Evolutionary conservation across 768 basidiomycete genomes (phyloP).

Genomic region (Trametes coccinea): DNA sequence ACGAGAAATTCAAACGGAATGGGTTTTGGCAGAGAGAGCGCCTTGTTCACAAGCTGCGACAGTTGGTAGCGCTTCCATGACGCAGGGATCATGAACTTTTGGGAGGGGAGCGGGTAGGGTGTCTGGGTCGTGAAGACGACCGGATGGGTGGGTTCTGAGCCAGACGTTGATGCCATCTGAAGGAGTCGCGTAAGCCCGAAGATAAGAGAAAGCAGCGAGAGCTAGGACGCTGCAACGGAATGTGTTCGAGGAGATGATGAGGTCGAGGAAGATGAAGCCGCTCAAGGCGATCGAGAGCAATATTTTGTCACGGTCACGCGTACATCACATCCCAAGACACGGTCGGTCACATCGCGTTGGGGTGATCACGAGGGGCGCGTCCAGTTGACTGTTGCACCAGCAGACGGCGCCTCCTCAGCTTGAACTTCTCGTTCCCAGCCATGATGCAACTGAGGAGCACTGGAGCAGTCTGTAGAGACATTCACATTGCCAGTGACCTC

Average conservation of each 20-base stretch:
- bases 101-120: slow-evolving; percentile 72
- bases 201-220: background rate
- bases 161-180: slow-evolving; percentile 18
- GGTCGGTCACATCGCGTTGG: background rate
- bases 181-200: background rate
- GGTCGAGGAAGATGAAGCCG: too few relatives aligned
- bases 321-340: background rate
- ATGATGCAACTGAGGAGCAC: too few relatives aligned
- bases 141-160: slow-evolving; percentile 44
- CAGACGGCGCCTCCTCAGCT: too few relatives aligned
- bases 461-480: too few relatives aligned
- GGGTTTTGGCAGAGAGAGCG: slow-evolving; percentile 68
- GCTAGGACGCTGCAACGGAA: too few relatives aligned
- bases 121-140: slow-evolving; percentile 76
- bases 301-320: slow-evolving; percentile 15
- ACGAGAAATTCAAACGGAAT: slow-evolving; percentile 94
- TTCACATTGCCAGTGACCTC: too few relatives aligned
- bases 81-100: slow-evolving; percentile 91
- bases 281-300: background rate
- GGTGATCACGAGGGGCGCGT: slow-evolving; percentile 11
- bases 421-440: background rate
- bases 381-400: background rate
- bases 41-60: slow-evolving; percentile 95
- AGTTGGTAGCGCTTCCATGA: slow-evolving; percentile 95
- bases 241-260: too few relatives aligned